Evolutionary conservation across 176 grass and related monocot species (phyloP), one percentile per base, ranked within the genome.

Genomic region (Oropetium thomaeum): DNA sequence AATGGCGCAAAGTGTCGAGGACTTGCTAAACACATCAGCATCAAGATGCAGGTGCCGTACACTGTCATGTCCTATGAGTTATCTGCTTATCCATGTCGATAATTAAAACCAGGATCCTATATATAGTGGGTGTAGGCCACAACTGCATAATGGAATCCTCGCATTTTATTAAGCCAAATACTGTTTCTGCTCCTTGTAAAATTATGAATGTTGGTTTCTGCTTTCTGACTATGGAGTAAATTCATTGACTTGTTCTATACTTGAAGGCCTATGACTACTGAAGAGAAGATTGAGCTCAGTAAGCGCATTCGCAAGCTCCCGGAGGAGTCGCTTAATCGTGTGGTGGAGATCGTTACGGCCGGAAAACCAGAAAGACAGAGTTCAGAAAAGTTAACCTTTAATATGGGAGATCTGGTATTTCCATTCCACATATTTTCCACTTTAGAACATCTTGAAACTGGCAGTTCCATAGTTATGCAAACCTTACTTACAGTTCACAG

Each of bases 31-130:
- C 47, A 86, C 51, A 71, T 72, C 87, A 40, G 72, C 79, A 57
- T 84, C 83, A 71, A 86, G 92, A 69, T 97, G 87, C 89, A 90
- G 93, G 93, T 97, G 80, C 26, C 29, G 76, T 79, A 37, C 53
- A 28, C 6, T 25, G n/a, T 55, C 33, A 49, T 70, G 42, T 75
- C 17, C 51, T 61, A 29, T 38, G 45, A 58, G 16, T 25, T 58
- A 20, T 60, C 31, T 69, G 60, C 37, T 42, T 37, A 19, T 48
- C 49, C 29, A 39, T 71, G 43, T 40, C 58, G 16, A 39, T 54
- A 75, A 38, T 10, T 27, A 37, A 29, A 39, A 10, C 39, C 27
- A 49, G 53, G 58, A 74, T 69, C 33, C 16, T 75, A 22, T 79
- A 12, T 26, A 12, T 54, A 16, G 67, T 60, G 20, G n/a, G n/a